Evolutionary conservation across 768 basidiomycete species (phyloP), one percentile per base, ranked within the genome.

Genomic region (Exidia glandulosa): DNA sequence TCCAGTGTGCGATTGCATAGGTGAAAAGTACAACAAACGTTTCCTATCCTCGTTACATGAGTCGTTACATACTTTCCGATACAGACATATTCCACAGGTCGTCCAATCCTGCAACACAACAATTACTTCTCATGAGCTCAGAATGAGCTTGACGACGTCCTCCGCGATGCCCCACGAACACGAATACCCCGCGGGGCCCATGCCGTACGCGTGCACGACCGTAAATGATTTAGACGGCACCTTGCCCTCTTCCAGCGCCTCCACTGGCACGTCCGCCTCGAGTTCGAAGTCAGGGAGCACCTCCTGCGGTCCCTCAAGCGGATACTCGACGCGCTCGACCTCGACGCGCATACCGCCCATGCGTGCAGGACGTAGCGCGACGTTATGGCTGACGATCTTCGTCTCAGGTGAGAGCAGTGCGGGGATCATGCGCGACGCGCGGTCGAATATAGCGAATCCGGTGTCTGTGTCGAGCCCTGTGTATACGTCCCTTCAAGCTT

Each of bases 121-220:
- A n/a, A n/a, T n/a, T n/a, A n/a, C n/a, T n/a, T n/a, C n/a, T n/a
- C 2, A 45, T 45, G 19, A 45, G 19, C 19, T 23, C 16, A 45
- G 41, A 6, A 68, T 59, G 30, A 66, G 54, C 23, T 65, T 63
- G 0, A 64, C 65, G 10, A 70, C 78, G 23, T 79, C 74, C 27
- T 68, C 74, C 9, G 76, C 77, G 10, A 64, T 73, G 19, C 78
- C 77, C 76, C 77, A 79, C 12, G 75, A 77, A 27, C 62, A 64
- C 61, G 76, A 74, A 63, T 72, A 77, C 16, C 76, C 76, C 56
- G 68, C 70, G 19, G 66, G 47, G n/a, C 75, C 83, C 36, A 84
- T 80, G 5, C 83, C 83, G 67, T 85, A 85, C 29, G 81, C 80
- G 70, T 85, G 83, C 23, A 82, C 73, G 2, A 83, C 76, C 37